A percentile compares a stretch with the other conserved stretches of the same genome.
phyloP scores from a whole-genome alignment of 2,329 filamentous ascomycete genomes.

The Talaromyces sp. region DNA sequence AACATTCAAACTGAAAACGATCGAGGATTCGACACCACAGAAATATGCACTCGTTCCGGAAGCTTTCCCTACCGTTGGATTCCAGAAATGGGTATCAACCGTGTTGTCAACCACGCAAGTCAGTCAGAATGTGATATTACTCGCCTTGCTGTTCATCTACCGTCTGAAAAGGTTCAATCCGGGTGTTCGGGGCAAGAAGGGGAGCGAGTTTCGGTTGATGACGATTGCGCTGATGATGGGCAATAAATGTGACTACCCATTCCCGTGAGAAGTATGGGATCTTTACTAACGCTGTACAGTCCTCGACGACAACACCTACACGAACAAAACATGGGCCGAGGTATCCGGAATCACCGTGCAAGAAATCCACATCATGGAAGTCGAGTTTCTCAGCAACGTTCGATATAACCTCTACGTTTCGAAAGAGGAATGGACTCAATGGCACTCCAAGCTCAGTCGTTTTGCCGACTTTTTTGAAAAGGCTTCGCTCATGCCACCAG shows the following conservation, averaged over 20 bases:
- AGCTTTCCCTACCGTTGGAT: conserved; percentile 71
- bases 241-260: conserved; percentile 71
- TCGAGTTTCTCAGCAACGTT: conserved; percentile 99
- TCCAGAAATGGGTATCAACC: conserved; percentile 88
- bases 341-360: conserved; percentile 89
- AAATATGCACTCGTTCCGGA: conserved; percentile 59
- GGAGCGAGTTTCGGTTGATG: conserved; percentile 87
- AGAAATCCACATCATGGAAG: conserved; percentile 98
- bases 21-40: conserved; percentile 53
- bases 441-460: conserved; percentile 75
- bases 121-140: conserved; percentile 85
- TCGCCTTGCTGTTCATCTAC: conserved; percentile 90
- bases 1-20: conserved; percentile 68
- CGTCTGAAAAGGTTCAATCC: conserved; percentile 86
- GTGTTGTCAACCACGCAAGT: conserved; percentile 93
- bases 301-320: conserved; percentile 97
- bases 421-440: conserved; percentile 76
- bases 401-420: conserved; percentile 87
- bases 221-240: conserved; percentile 96
- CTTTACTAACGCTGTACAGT: conserved; percentile 48
- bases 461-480: conserved; percentile 80
- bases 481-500: conserved; percentile 49
- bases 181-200: conserved; percentile 79
- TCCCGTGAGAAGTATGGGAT: neutral
- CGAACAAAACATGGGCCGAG: conserved; percentile 99